Percentiles rank a stretch among this genome's conserved stretches.
These are phyloP conservation scores for Nadsonia fulvescens DNA, from an alignment of 805 yeast species.

Conservation along the genomic window DNA sequence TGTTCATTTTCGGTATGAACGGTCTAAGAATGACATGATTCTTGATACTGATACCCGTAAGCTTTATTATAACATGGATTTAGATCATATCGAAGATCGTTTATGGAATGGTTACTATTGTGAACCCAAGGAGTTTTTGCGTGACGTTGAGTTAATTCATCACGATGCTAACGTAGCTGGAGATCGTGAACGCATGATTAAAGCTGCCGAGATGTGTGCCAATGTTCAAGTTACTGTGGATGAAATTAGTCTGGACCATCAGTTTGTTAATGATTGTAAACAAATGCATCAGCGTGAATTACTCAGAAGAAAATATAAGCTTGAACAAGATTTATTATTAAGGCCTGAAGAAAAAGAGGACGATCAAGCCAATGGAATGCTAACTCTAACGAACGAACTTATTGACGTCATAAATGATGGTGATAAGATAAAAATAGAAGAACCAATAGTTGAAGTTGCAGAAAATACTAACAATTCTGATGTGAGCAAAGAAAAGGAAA, in stretches of 20 bases:
- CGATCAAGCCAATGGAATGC: constrained; percentile 3
- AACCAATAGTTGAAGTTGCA: constrained; percentile 5
- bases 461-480: constrained; percentile 1
- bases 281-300: constrained; percentile 38
- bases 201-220: constrained; percentile 88
- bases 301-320: constrained; percentile 42
- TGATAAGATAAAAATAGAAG: constrained; percentile 1
- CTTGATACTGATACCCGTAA: constrained; percentile 62
- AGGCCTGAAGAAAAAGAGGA: constrained; percentile 7
- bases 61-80: constrained; percentile 68
- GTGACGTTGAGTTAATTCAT: constrained; percentile 71
- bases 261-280: constrained; percentile 58
- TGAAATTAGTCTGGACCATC: constrained; percentile 47
- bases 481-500: too few species aligned
- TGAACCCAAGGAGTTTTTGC: constrained; percentile 77
- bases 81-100: constrained; percentile 85
- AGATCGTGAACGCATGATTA: constrained; percentile 65
- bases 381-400: constrained; percentile 5
- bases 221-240: constrained; percentile 93
- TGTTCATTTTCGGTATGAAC: constrained; percentile 21
- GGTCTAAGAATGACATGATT: constrained; percentile 51
- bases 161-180: constrained; percentile 55
- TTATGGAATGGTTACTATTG: constrained; percentile 93
- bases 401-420: constrained; percentile 4
- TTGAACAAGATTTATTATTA: constrained; percentile 16